phyloP scores from a whole-genome alignment of 441 rosid genomes.

The Breynia disticha region DNA sequence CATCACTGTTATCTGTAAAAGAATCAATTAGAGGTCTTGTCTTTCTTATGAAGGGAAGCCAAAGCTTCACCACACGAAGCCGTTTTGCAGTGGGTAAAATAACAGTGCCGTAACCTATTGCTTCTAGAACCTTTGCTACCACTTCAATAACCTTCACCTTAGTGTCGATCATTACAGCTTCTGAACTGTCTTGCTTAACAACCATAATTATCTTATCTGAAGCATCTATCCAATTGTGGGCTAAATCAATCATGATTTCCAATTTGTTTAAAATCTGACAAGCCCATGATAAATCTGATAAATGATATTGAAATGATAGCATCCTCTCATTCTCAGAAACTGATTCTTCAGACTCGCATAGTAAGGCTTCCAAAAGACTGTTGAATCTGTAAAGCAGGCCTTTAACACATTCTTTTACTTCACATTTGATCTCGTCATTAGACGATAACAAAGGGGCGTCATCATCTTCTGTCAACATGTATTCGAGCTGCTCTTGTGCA shows the following conservation, averaged over 20 bases:
- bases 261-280: conserved; percentile 66
- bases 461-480: conserved; percentile 90
- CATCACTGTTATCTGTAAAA: conserved; percentile 19
- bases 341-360: conserved; percentile 25
- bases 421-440: conserved; percentile 47
- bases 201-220: conserved; percentile 55
- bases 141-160: conserved; percentile 59
- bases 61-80: conserved; percentile 53
- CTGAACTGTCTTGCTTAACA: conserved; percentile 27
- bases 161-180: conserved; percentile 32
- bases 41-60: conserved; percentile 82
- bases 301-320: conserved; percentile 31
- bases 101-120: conserved; percentile 66
- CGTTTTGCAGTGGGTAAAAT: conserved; percentile 63
- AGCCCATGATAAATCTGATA: conserved; percentile 68
- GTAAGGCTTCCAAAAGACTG: conserved; percentile 35
- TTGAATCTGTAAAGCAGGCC: conserved; percentile 41
- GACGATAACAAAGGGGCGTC: conserved; percentile 64
- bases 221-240: conserved; percentile 60
- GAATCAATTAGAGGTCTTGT: conserved; percentile 61
- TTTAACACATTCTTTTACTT: conserved; percentile 54
- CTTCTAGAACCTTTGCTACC: conserved; percentile 64
- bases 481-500: conserved; percentile 83
- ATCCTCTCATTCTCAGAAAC: conserved; percentile 23
- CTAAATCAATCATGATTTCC: conserved; percentile 70